phyloP scores from a whole-genome alignment of 257 asterid species.

The Jaltomata sinuosa region DNA sequence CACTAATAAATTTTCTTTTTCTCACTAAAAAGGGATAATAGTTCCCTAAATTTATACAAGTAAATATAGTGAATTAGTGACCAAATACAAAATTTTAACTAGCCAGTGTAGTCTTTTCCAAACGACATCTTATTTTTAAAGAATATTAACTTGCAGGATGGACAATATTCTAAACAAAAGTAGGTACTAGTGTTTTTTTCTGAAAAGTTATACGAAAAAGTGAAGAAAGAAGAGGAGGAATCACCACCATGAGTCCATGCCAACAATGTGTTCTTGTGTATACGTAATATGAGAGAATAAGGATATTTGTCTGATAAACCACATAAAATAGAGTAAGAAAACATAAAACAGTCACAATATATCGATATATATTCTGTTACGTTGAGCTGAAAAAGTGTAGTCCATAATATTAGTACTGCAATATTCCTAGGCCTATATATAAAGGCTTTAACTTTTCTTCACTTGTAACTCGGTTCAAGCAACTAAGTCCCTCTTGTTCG shows the following conservation, averaged over 20 bases:
- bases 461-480: constrained; percentile 17
- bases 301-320: constrained; percentile 14
- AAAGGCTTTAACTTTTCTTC: constrained; percentile 15
- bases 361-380: too few species aligned
- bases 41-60: too few species aligned
- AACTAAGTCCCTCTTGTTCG: not conserved
- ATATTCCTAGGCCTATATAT: constrained; percentile 17
- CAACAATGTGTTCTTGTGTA: not conserved
- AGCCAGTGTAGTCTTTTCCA: not conserved
- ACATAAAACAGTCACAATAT: too few species aligned
- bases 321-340: constrained; percentile 1
- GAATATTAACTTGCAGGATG: not conserved
- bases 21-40: too few species aligned
- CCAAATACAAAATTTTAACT: not conserved
- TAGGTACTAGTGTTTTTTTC: not conserved
- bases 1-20: too few species aligned
- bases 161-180: not conserved
- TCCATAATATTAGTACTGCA: not conserved
- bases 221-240: not conserved
- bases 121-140: not conserved
- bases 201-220: not conserved
- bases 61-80: too few species aligned
- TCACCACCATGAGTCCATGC: not conserved
- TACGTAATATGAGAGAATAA: not conserved
- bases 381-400: too few species aligned